Conservation (phyloP, 495 filamentous ascomycete genomes). For the Lichenothelia convexa region DNA sequence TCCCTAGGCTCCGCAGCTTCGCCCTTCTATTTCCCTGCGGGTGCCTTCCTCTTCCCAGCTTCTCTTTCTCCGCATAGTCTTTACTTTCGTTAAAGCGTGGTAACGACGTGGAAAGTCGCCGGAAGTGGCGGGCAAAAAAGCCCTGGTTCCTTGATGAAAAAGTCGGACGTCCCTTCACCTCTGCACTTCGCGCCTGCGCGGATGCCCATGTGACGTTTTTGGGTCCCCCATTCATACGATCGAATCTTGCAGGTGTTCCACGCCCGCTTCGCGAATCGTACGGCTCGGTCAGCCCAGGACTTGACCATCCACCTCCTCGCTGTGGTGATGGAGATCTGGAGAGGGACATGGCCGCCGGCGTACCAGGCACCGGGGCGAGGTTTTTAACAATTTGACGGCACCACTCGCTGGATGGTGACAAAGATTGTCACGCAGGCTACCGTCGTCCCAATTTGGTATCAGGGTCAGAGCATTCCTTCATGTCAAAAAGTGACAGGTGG, state of each 20-base stretch:
- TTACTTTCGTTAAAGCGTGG: conserved; percentile 41
- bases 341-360: conserved; percentile 42
- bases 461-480: no score
- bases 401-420: no score
- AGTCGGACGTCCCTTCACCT: conserved; percentile 58
- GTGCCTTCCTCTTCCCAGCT: conserved; percentile 36
- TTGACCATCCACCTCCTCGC: conserved; percentile 71
- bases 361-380: no score
- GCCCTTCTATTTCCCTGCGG: conserved; percentile 17
- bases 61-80: conserved; percentile 60
- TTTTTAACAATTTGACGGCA: no score
- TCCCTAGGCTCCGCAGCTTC: conserved; percentile 15
- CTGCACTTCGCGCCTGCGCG: conserved; percentile 59
- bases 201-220: conserved; percentile 56
- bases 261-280: conserved; percentile 40
- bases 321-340: conserved; percentile 71
- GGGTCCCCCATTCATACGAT: conserved; percentile 27
- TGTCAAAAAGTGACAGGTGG: no score
- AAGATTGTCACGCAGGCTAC: no score
- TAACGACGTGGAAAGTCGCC: conserved; percentile 51
- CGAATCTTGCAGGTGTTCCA: conserved; percentile 40
- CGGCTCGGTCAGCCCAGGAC: conserved; percentile 52
- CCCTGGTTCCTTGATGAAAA: conserved; percentile 63
- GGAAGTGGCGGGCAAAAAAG: conserved; percentile 65
- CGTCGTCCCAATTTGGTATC: no score